Percentiles rank a stretch among this genome's conserved stretches.
These are phyloP conservation scores for Casuarina glauca DNA, from an alignment of 306 rosid species.

Conservation along the genomic window DNA sequence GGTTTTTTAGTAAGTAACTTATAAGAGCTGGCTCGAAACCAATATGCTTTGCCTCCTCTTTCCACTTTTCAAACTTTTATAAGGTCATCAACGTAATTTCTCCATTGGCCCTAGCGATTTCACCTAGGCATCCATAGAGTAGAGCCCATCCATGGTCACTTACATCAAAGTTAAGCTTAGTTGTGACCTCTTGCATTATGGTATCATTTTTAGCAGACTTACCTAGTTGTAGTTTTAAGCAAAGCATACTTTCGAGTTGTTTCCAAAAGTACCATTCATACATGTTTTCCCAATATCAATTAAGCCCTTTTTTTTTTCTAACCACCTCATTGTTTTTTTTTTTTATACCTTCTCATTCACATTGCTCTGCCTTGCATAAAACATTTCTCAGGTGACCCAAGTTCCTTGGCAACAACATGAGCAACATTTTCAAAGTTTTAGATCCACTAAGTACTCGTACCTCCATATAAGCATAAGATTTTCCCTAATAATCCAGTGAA, in stretches of 20 bases:
- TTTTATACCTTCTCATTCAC: constrained; percentile 51
- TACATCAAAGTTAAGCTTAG: constrained; percentile 74
- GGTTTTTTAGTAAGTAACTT: constrained; percentile 10
- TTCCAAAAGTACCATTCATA: constrained; percentile 84
- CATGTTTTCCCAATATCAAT: constrained; percentile 56
- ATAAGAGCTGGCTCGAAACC: constrained; percentile 51
- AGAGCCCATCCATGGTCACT: constrained; percentile 82
- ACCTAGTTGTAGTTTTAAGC: constrained; percentile 56
- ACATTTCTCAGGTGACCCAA: constrained; percentile 45
- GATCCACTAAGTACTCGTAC: constrained; percentile 79
- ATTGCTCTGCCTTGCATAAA: constrained; percentile 76
- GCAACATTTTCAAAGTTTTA: constrained; percentile 52
- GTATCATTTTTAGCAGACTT: constrained; percentile 53
- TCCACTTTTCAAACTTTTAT: constrained; percentile 48
- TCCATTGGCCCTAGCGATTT: constrained; percentile 72
- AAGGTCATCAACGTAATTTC: constrained; percentile 41
- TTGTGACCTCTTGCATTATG: constrained; percentile 68
- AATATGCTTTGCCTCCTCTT: background rate
- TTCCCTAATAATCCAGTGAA: constrained; percentile 46
- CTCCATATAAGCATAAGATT: constrained; percentile 70
- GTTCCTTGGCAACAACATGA: constrained; percentile 39
- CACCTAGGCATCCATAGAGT: constrained; percentile 47
- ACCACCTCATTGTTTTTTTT: constrained; percentile 38
- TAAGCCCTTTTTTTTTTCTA: constrained; percentile 39
- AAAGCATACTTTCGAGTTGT: constrained; percentile 78